phyloP scores from a whole-genome alignment of 352 stramenopile genomes.

The Pythium inflatum region DNA sequence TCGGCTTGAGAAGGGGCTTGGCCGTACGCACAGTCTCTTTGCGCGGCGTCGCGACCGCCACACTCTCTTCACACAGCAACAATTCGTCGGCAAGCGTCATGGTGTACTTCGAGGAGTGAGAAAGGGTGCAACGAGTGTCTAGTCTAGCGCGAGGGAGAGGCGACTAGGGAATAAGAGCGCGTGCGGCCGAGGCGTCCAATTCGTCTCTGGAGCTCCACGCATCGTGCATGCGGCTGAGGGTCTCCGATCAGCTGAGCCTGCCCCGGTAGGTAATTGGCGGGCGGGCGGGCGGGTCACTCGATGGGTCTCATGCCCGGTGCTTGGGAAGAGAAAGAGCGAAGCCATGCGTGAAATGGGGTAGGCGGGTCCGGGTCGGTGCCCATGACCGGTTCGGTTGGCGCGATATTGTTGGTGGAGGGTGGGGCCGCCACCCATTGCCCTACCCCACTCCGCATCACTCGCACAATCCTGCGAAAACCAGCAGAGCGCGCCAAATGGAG shows the following conservation, averaged over 20 bases:
- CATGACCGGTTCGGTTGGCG: conserved; percentile 1
- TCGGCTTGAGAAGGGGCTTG: conserved; percentile 3
- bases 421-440: not conserved
- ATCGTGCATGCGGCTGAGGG: not conserved
- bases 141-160: conserved; percentile 4
- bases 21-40: conserved; percentile 11
- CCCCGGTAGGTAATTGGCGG: not conserved
- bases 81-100: conserved; percentile 24
- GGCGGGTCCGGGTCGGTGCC: conserved; percentile 12
- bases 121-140: not conserved
- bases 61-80: conserved; percentile 31
- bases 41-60: conserved; percentile 25
- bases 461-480: conserved; percentile 24
- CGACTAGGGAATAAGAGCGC: not conserved
- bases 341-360: not conserved
- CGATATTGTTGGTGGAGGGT: not conserved
- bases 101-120: conserved; percentile 8
- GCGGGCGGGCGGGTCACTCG: conserved; percentile 10
- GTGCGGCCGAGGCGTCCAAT: conserved; percentile 16
- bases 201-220: conserved; percentile 19
- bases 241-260: not conserved
- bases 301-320: conserved; percentile 5
- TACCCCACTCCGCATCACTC: conserved; percentile 10
- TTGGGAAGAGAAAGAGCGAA: not conserved
- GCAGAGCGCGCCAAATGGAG: conserved; percentile 25